Evolutionary conservation across 2,329 filamentous ascomycete species (phyloP).

Genomic region (Aspergillus carbonarius): DNA sequence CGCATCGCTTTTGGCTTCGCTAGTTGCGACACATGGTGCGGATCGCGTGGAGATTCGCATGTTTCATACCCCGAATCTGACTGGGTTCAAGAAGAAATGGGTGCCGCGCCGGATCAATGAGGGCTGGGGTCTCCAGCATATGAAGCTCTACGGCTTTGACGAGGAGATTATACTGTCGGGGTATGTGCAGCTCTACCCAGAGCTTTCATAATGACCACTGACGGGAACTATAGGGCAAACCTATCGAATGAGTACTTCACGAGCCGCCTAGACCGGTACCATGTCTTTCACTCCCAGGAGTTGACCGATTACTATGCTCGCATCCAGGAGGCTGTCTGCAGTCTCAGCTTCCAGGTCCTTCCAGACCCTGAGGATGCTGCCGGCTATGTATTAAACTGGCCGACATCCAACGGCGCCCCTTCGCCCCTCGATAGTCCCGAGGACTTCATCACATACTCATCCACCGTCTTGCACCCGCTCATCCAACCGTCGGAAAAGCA

Average conservation of each 20-base stretch:
- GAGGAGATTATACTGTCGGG: conserved; percentile 94
- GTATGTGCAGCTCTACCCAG: conserved; percentile 44
- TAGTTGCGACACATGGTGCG: conserved; percentile 80
- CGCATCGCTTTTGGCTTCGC: conserved; percentile 79
- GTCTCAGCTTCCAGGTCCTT: conserved; percentile 76
- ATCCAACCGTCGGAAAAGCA: conserved; percentile 54
- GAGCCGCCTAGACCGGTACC: conserved; percentile 91
- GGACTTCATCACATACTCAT: conserved; percentile 69
- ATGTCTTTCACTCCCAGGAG: conserved; percentile 76
- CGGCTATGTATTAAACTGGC: conserved; percentile 68
- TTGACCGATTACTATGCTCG: conserved; percentile 79
- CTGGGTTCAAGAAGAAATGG: conserved; percentile 76
- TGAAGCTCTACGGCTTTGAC: conserved; percentile 97
- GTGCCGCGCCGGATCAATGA: conserved; percentile 92
- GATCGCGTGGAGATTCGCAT: conserved; percentile 89
- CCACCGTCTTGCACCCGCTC: conserved; percentile 64
- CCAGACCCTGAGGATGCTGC: conserved; percentile 50
- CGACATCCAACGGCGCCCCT: conserved; percentile 68
- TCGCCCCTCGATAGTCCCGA: conserved; percentile 70
- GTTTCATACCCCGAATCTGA: conserved; percentile 97
- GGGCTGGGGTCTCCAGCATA: conserved; percentile 96
- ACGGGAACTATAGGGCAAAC: conserved; percentile 62
- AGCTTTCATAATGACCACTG: not conserved
- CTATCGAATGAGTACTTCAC: conserved; percentile 94
- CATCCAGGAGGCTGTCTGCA: conserved; percentile 74